Evolutionary conservation across 371 early-diverging fungal species (phyloP).

Genomic region (Saksenaea oblongispora): DNA sequence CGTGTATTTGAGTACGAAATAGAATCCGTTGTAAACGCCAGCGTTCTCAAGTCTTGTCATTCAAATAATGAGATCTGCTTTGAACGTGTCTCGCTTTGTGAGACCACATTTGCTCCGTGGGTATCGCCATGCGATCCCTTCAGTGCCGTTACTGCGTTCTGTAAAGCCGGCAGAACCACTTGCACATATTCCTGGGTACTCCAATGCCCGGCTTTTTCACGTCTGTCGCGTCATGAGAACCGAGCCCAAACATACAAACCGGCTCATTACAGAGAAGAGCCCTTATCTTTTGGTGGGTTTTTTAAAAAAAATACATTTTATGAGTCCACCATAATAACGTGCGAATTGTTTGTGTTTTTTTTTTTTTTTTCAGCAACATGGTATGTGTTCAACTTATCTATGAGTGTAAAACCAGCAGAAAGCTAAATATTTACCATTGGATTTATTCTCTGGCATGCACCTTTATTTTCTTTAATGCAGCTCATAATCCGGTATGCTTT

Average conservation of each 20-base stretch:
- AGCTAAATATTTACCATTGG: background rate
- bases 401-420: background rate
- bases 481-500: constrained; percentile 35
- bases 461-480: constrained; percentile 11
- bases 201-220: background rate
- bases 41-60: background rate
- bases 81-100: background rate
- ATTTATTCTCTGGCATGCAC: background rate
- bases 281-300: constrained; percentile 53
- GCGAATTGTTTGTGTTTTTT: background rate
- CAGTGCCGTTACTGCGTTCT: background rate
- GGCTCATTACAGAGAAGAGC: constrained; percentile 51
- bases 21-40: too few species aligned
- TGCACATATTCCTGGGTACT: background rate
- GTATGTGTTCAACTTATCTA: constrained; percentile 8
- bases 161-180: background rate
- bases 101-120: background rate
- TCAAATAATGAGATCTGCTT: background rate
- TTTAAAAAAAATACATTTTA: background rate
- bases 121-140: background rate
- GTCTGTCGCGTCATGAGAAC: background rate
- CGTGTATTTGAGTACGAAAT: too few species aligned
- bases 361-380: constrained; percentile 37
- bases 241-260: constrained; percentile 31
- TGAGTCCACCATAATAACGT: constrained; percentile 4